Evolutionary conservation across 495 filamentous ascomycete genomes (phyloP).

Genomic region (Aspergillus sclerotiicarbonarius): DNA sequence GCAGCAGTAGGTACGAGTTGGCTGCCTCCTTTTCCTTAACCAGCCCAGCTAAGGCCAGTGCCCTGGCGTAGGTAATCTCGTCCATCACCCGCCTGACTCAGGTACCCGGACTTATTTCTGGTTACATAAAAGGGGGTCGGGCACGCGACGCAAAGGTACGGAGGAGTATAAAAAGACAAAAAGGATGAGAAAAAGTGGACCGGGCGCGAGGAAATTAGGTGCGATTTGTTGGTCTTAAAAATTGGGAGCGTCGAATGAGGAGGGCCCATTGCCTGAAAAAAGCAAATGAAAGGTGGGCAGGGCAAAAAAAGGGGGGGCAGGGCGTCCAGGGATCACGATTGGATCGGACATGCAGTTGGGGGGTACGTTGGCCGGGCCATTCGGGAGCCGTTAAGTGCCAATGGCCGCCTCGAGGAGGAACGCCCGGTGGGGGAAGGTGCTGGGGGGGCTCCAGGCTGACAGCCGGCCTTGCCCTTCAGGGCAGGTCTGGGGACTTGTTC

Average conservation of each 20-base stretch:
- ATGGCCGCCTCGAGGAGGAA: constrained; percentile 4
- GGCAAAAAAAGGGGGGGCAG: background rate
- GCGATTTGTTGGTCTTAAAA: background rate
- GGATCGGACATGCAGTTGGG: constrained; percentile 4
- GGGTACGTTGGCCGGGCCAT: constrained; percentile 1
- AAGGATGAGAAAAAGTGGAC: background rate
- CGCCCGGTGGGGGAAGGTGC: background rate
- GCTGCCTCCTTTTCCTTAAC: too few relatives aligned
- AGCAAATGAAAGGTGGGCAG: background rate
- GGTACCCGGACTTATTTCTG: background rate
- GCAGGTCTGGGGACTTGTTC: background rate
- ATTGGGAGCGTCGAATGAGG: background rate
- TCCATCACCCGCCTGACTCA: background rate
- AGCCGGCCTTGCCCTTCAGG: background rate
- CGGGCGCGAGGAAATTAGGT: background rate
- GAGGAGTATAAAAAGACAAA: background rate
- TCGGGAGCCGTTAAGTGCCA: constrained; percentile 19
- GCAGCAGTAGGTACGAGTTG: too few relatives aligned
- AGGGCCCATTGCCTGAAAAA: background rate
- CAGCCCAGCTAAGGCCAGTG: too few relatives aligned
- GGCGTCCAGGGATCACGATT: constrained; percentile 1
- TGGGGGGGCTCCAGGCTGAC: background rate
- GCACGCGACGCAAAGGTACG: background rate
- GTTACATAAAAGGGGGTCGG: background rate
- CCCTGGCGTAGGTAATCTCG: too few relatives aligned